Evolutionary conservation across 352 stramenopile genomes (phyloP).

Genomic region (Globisporangium paroecandrum): DNA sequence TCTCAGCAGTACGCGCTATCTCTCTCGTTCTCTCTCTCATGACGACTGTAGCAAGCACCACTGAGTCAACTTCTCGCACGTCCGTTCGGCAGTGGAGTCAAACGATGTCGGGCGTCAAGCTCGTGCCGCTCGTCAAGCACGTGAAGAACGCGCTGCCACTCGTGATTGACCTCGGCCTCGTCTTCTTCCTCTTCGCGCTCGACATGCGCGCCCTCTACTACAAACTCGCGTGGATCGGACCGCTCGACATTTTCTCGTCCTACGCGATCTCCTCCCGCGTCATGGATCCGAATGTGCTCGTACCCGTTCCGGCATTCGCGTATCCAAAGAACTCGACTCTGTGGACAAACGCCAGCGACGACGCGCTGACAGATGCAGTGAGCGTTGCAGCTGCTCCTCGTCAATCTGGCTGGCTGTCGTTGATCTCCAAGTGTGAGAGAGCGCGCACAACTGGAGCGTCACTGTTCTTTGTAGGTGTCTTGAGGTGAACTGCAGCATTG

Average conservation of each 20-base stretch:
- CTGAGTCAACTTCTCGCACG: background rate
- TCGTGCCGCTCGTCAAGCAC: background rate
- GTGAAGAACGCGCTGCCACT: slow-evolving; percentile 6
- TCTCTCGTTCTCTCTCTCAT: background rate
- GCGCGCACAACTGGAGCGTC: background rate
- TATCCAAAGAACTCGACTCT: slow-evolving; percentile 7
- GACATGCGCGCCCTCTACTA: slow-evolving; percentile 49
- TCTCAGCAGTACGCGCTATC: background rate
- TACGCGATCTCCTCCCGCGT: slow-evolving; percentile 20
- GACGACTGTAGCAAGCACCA: background rate
- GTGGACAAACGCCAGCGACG: slow-evolving; percentile 1
- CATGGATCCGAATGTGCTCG: slow-evolving; percentile 14
- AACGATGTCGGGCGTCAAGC: slow-evolving; percentile 1
- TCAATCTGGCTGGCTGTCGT: slow-evolving; percentile 4
- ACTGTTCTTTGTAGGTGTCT: slow-evolving; percentile 17
- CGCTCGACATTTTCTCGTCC: slow-evolving; percentile 42
- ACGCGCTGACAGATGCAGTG: background rate
- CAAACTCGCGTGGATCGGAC: slow-evolving; percentile 52
- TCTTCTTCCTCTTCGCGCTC: slow-evolving; percentile 17
- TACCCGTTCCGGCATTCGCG: background rate
- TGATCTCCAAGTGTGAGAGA: slow-evolving; percentile 1
- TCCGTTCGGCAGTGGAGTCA: background rate
- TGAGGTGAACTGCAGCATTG: slow-evolving; percentile 8
- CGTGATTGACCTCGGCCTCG: slow-evolving; percentile 8
- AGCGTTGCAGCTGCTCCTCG: background rate